Conservation (phyloP, 352 stramenopile genomes). For the Pythium myriotylum region DNA sequence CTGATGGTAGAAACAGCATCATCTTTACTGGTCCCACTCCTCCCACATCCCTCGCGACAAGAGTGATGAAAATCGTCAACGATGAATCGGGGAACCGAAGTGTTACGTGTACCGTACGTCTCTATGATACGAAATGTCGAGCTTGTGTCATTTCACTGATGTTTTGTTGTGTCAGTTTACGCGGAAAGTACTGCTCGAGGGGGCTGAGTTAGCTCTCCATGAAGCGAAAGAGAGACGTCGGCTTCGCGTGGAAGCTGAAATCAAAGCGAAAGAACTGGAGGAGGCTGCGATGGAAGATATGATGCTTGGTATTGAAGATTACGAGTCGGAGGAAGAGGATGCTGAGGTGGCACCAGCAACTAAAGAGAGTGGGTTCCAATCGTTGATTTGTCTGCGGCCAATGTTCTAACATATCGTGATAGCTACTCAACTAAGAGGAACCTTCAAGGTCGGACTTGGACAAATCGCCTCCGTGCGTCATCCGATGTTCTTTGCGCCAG, state of each 20-base stretch:
- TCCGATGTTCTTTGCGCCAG: constrained; percentile 88
- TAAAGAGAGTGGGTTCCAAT: constrained; percentile 37
- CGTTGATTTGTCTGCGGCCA: neutral
- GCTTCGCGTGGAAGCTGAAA: constrained; percentile 81
- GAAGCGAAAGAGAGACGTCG: constrained; percentile 87
- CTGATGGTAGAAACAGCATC: constrained; percentile 78
- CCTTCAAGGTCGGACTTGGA: constrained; percentile 85
- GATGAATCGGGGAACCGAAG: constrained; percentile 47
- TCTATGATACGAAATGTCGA: too few relatives aligned
- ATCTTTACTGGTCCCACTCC: constrained; percentile 78
- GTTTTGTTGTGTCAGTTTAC: constrained; percentile 34
- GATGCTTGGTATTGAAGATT: constrained; percentile 92
- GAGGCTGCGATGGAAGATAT: constrained; percentile 91
- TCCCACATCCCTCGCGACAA: constrained; percentile 68
- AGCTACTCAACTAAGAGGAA: constrained; percentile 78
- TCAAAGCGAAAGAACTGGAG: constrained; percentile 88
- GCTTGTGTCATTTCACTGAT: too few relatives aligned
- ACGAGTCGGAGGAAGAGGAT: constrained; percentile 82
- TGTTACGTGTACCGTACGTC: constrained; percentile 59
- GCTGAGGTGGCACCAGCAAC: constrained; percentile 30
- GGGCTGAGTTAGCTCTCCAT: constrained; percentile 81
- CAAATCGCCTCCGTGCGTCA: constrained; percentile 85
- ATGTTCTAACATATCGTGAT: neutral
- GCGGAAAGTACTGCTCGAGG: constrained; percentile 77
- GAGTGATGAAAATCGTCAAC: constrained; percentile 62